Base-by-base conservation (phyloP, 257 asterid genomes). In the Schizonepeta tenuifolia region DNA sequence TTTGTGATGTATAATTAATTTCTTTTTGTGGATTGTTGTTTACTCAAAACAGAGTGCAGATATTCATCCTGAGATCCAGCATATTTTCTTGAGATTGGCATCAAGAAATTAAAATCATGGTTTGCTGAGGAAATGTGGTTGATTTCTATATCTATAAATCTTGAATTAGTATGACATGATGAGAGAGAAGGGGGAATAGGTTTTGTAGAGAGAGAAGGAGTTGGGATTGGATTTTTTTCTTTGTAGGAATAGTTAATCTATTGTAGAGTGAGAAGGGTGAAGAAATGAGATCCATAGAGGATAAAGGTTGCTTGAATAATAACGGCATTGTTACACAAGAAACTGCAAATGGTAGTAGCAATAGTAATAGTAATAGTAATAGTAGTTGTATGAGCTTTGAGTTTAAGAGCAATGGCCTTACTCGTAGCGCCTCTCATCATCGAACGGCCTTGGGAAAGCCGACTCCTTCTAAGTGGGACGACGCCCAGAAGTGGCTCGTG, bases 391-490 rank as follows among this genome's bases (percentile, higher is more conserved):
- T 71, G 66, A 86, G 64, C 60, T 89, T 86, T 41, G 98, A 92
- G 86, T 92, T 90, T 55, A 86, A 87, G 76, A 86, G 73, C 53
- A 83, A 63, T 21, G 85, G 86, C 6, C 33, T 62, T 12, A 85
- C 57, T 71, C 94, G 92, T 1, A 50, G 82, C 12, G 71, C 86
- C 7, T 73, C 90, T 40, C 90, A 85, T 15, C 90, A 85, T 38
- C 83, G 86, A 50, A 86, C 84, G 31, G 76, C 90, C 2, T 71
- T 85, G 17, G 96, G 96, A 18, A 89, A 90, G 11, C 96, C 94
- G 1, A 92, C 98, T 17, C 98, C 98, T 2, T 85, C 96, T 28
- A 92, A 92, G 71, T 92, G 98, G 98, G 98, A 92, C 46, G 98
- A 92, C 68, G 98, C 98, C 1, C 98, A 92, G 58, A 92, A 92